phyloP scores from a whole-genome alignment of 495 filamentous ascomycete species.

The Aspergillus ellipticus region DNA sequence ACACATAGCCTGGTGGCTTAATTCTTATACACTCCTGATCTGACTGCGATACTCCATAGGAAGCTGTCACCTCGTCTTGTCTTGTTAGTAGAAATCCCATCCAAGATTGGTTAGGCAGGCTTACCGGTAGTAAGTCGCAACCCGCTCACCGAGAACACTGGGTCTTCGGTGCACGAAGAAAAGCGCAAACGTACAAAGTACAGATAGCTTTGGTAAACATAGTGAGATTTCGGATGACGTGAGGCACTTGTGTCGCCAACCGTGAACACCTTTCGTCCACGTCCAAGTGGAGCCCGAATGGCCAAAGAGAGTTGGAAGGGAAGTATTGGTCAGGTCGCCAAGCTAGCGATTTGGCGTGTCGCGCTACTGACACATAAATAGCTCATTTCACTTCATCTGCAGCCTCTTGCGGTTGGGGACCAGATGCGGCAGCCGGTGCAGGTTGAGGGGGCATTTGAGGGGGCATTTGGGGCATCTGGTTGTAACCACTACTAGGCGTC shows the following conservation, averaged over 20 bases:
- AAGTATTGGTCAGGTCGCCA: neutral
- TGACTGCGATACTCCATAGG: neutral
- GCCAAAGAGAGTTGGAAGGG: slow-evolving; percentile 1
- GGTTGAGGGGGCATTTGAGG: slow-evolving; percentile 44
- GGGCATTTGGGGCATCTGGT: slow-evolving; percentile 48
- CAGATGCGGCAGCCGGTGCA: slow-evolving; percentile 32
- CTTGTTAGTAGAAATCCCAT: slow-evolving; percentile 2
- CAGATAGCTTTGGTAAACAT: slow-evolving; percentile 10
- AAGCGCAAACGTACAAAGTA: slow-evolving; percentile 11
- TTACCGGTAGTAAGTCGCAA: slow-evolving; percentile 14
- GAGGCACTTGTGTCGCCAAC: slow-evolving; percentile 6
- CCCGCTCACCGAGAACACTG: slow-evolving; percentile 9
- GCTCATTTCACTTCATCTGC: slow-evolving; percentile 57
- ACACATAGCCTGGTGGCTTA: neutral
- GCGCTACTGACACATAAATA: slow-evolving; percentile 3
- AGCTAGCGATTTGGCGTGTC: slow-evolving; percentile 6
- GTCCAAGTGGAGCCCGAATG: neutral
- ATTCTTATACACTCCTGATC: neutral
- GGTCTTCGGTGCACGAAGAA: slow-evolving; percentile 6
- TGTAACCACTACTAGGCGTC: slow-evolving; percentile 55
- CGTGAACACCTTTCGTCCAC: slow-evolving; percentile 2
- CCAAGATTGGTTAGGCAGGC: neutral
- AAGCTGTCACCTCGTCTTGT: neutral
- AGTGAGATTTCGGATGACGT: slow-evolving; percentile 3
- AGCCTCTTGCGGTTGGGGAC: slow-evolving; percentile 41